Evolutionary conservation across 2,329 filamentous ascomycete species (phyloP).

Genomic region (Leptodontidium sp.): DNA sequence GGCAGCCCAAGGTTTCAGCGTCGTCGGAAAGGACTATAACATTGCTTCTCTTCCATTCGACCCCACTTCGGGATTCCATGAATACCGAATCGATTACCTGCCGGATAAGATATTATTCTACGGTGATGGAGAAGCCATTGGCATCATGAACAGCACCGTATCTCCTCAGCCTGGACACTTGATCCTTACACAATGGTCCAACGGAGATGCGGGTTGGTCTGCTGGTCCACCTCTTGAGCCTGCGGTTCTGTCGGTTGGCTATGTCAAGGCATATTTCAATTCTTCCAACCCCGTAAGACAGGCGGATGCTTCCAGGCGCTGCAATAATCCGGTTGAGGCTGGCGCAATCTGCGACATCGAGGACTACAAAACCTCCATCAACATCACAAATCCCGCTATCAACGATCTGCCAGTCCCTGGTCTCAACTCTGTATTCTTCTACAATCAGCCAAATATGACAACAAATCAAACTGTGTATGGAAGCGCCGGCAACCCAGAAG

Average conservation of each 20-base stretch:
- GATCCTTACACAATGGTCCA: conserved; percentile 80
- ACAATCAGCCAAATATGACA: conserved; percentile 54
- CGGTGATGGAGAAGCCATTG: conserved; percentile 67
- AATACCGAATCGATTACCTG: conserved; percentile 82
- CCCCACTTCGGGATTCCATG: conserved; percentile 72
- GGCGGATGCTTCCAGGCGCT: conserved; percentile 52
- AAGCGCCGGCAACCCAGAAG: not conserved
- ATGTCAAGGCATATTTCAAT: conserved; percentile 84
- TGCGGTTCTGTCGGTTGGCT: conserved; percentile 69
- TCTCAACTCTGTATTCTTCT: conserved; percentile 58
- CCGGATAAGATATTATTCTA: conserved; percentile 71
- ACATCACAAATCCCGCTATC: conserved; percentile 42
- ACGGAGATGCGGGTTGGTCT: conserved; percentile 76
- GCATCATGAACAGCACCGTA: conserved; percentile 63
- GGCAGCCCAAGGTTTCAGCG: conserved; percentile 66
- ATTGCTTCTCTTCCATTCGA: conserved; percentile 69
- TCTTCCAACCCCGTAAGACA: conserved; percentile 57
- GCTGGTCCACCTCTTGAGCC: conserved; percentile 72
- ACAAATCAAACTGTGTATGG: conserved; percentile 56
- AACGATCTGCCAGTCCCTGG: not conserved
- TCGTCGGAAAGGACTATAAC: conserved; percentile 65
- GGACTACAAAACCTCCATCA: conserved; percentile 44
- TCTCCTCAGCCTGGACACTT: conserved; percentile 70
- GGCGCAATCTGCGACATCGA: conserved; percentile 60
- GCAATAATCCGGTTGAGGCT: conserved; percentile 49